Base-by-base conservation (phyloP, 805 yeast species). In the Ogataea chonburiensis region DNA sequence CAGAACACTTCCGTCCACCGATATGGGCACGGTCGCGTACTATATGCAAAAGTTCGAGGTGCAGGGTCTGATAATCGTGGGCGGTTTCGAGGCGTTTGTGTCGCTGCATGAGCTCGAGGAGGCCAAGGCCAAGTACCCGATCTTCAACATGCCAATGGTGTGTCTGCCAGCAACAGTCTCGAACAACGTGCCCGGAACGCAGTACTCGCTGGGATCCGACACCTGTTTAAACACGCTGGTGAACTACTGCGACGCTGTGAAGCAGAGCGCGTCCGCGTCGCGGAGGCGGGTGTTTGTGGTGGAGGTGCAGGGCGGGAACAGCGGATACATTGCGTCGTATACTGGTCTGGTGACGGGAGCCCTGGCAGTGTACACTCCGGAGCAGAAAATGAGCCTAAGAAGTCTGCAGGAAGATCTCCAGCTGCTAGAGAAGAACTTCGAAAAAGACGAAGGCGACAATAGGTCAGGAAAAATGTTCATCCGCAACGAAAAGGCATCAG, bases 101-200 rank as follows among this genome's bases (percentile, higher is more conserved):
- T 78, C 97, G 1, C 72, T 93, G 50, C 78, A 85, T 53, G 85
- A 88, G 67, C 73, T 93, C 48, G 83, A 85, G 50, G 71, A 73
- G 49, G 87, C 93, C 20, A 77, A 96, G 61, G 49, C 59, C 11
- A 67, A 77, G 41, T 93, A 87, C 66, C 98, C 98, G 28, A 79
- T 91, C 18, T 86, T 93, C 68, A 79, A 91, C 63, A 88, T 93
- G 48, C 98, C 98, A 45, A 81, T 91, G 86, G 84, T 86, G 26
- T 77, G 86, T 51, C 73, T 93, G 48, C 98, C 98, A 8, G 91
- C 98, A 3, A 93, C 98, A 2, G 86, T 93, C 47, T 88, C 97
- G 12, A 93, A 93, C 67, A 93, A 93, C 52, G 98, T 93, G 31
- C 98, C 99, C n/a, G 99, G 98, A 43, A 83, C 98, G 2, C 97